A percentile compares a stretch with the other conserved stretches of the same genome.
phyloP scores from a whole-genome alignment of 345 rosid genomes.

The Psidium friedrichsthalianum region DNA sequence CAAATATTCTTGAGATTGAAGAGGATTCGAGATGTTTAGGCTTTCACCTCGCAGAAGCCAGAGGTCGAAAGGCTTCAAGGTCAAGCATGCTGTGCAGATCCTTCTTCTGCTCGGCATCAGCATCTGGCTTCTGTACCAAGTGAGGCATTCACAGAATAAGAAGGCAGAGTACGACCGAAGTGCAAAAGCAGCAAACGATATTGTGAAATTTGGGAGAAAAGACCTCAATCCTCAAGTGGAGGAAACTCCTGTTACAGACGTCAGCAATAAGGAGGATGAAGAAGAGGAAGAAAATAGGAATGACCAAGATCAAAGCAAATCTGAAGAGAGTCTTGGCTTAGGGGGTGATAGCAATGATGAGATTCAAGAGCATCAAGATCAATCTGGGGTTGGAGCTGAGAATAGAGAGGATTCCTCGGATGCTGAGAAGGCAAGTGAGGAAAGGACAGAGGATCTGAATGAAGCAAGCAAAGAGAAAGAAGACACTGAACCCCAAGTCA shows the following conservation, averaged over 20 bases:
- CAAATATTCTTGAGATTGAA: neutral
- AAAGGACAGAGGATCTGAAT: neutral
- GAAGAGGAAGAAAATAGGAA: slow-evolving; percentile 27
- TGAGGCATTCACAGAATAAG: slow-evolving; percentile 65
- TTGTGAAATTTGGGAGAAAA: slow-evolving; percentile 62
- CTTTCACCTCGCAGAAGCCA: slow-evolving; percentile 53
- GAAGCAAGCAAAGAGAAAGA: slow-evolving; percentile 10
- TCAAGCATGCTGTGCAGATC: slow-evolving; percentile 75
- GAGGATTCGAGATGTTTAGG: slow-evolving; percentile 39
- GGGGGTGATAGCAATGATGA: slow-evolving; percentile 9
- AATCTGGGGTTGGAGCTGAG: slow-evolving; percentile 20
- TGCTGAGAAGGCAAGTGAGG: slow-evolving; percentile 16
- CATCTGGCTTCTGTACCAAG: slow-evolving; percentile 78
- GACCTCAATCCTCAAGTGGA: slow-evolving; percentile 35
- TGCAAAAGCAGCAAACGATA: slow-evolving; percentile 21
- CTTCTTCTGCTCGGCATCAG: slow-evolving; percentile 59
- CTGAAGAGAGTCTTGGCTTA: slow-evolving; percentile 14
- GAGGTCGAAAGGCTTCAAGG: slow-evolving; percentile 72
- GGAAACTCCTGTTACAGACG: slow-evolving; percentile 18
- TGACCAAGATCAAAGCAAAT: slow-evolving; percentile 24
- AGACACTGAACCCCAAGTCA: neutral
- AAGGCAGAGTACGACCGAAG: slow-evolving; percentile 23
- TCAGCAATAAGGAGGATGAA: slow-evolving; percentile 29
- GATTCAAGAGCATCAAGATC: slow-evolving; percentile 8
- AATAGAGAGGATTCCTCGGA: slow-evolving; percentile 11